Percentiles rank a stretch among this genome's conserved stretches.
Evolutionary conservation across 495 filamentous ascomycete genomes (phyloP).

Genomic region (Podospora anserina): DNA sequence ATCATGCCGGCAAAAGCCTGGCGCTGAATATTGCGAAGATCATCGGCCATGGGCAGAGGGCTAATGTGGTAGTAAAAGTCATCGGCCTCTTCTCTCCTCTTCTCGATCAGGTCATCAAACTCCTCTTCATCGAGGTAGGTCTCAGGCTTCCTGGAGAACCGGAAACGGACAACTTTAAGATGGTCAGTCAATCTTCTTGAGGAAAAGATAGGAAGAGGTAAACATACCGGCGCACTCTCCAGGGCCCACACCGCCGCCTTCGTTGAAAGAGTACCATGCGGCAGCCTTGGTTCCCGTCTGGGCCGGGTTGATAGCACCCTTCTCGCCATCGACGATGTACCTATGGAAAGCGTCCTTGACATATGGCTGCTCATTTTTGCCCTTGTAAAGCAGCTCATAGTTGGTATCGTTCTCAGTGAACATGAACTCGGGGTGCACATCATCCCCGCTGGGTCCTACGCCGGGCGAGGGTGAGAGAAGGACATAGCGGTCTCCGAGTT

Average conservation of each 20-base stretch:
- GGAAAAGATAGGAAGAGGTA: too few relatives aligned
- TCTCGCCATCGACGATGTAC: conserved; percentile 77
- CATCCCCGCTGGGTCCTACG: conserved; percentile 68
- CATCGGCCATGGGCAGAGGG: conserved; percentile 90
- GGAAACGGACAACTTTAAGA: conserved; percentile 77
- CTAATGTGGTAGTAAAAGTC: conserved; percentile 94
- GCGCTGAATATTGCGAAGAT: conserved; percentile 89
- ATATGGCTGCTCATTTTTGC: conserved; percentile 73
- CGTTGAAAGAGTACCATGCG: conserved; percentile 89
- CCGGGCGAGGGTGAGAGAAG: conserved; percentile 88
- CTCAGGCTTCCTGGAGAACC: conserved; percentile 68
- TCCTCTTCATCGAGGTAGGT: conserved; percentile 85
- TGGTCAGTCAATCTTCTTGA: conserved; percentile 9
- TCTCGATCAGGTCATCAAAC: conserved; percentile 88
- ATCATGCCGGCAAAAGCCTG: conserved; percentile 95
- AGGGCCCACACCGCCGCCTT: conserved; percentile 78
- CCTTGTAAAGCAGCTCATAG: conserved; percentile 67
- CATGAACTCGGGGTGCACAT: conserved; percentile 76
- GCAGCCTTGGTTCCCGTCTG: conserved; percentile 82
- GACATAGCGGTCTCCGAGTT: conserved; percentile 77
- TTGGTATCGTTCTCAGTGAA: conserved; percentile 98
- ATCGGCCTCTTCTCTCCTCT: conserved; percentile 80
- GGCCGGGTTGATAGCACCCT: conserved; percentile 74
- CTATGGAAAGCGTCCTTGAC: conserved; percentile 96
- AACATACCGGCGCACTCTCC: conserved; percentile 73